Evolutionary conservation across 176 grass and related monocot genomes (phyloP), one percentile per base, ranked within the genome.

Genomic region (Thalia dealbata): DNA sequence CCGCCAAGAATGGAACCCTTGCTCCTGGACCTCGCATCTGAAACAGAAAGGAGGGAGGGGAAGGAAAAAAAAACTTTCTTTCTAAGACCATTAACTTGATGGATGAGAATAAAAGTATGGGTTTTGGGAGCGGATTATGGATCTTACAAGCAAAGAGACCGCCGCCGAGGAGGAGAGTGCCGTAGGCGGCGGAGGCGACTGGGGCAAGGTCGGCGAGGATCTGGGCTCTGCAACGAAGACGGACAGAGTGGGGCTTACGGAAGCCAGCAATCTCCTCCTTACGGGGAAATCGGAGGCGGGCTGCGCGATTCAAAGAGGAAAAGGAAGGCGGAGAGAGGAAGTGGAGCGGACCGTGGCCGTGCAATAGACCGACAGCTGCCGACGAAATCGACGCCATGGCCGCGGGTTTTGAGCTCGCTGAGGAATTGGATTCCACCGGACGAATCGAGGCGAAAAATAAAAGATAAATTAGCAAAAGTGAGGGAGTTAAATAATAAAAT

Each of bases 1-100:
- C 89, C 89, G 68, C 93, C 89, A 25, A 76, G 83, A 86, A 96
- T 84, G 72, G 93, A 96, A 0, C 87, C 93, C 82, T 86, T 86
- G 64, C 89, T 96, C 42, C 93, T 81, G 27, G 89, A 92, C 78
- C 89, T 84, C 70, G 82, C 64, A 92, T 96, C 93, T 96, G 25
- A 73, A 67, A 27, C 8, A 61, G 12, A 71, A 48, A 78, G 6
- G 18, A 14, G 25, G 42, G 44, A 41, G 9, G 38, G 21, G 8
- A 35, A 45, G 21, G 8, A 35, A 45, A 68, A 3, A 11, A 42
- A 9, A 11, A 42, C 2, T 10, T 19, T 28, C 44, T 13, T 22
- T 11, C 14, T 48, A 7, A 10, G 11, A 8, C 19, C 15, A 58
- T n/a, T 58, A 1, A 58, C 7, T 15, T 23, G 19, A 22, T 44